Evolutionary conservation across 257 asterid genomes (phyloP), one percentile per base, ranked within the genome.

Genomic region (Scutellaria galericulata): DNA sequence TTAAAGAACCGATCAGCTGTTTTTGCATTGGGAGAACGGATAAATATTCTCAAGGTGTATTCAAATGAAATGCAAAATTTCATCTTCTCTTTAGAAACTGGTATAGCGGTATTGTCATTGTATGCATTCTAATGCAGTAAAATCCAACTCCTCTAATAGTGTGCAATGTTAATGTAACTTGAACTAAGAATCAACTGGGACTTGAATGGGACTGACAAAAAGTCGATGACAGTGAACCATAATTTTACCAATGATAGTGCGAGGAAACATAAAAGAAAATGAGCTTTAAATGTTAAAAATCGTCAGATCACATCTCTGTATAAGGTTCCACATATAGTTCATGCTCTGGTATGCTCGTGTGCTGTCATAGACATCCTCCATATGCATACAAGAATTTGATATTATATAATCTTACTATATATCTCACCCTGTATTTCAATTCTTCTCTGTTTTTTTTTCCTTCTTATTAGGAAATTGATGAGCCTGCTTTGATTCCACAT

Each of bases 1-100:
- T 79, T 95, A 87, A 95, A 92, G 88, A 95, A 95, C 74, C 93
- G 98, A 37, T 95, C 99, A 78, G 93, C 99, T 73, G 97, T 95
- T 80, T 95, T 90, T 80, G 96, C 98, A 79, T 72, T 95, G 85
- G 99, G 99, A 68, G 98, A 95, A 64, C 87, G 99, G 85, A 92
- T 95, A 81, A 86, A 83, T 72, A 89, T 95, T 84, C 96, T 95
- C 74, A 95, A 95, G 99, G 99, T 95, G 68, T 60, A 11, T 24
- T 45, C n/a, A 57, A 66, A 51, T 62, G 42, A 35, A 18, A 46
- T 22, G 39, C 51, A 63, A 72, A 71, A 58, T 39, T 41, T 5
- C 5, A 3, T 8, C 6, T 67, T 52, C 3, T 44, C 5, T 9
- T 53, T 48, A 12, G 5, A 2, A 15, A 54, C 54, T 40, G 10